Evolutionary conservation across 352 stramenopile genomes (phyloP).

Genomic region (Phytophthora sojae): DNA sequence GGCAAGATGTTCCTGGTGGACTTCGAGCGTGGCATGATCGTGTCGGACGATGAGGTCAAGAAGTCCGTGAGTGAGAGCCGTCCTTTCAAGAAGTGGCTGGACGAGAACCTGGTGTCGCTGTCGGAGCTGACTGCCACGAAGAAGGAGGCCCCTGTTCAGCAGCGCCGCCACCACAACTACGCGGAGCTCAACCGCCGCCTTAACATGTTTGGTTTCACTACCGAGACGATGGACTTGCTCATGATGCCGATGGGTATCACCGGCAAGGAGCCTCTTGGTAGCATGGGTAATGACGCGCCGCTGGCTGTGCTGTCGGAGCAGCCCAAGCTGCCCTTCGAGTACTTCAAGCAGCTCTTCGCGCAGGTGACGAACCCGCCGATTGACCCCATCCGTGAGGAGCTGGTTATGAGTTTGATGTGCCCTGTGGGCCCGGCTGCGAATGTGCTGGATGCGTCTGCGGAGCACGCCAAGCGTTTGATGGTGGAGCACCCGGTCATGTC

Average conservation of each 20-base stretch:
- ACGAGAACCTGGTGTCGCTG: slow-evolving; percentile 92
- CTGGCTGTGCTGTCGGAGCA: slow-evolving; percentile 94
- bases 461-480: slow-evolving; percentile 86
- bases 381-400: slow-evolving; percentile 97
- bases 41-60: slow-evolving; percentile 97
- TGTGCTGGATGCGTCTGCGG: slow-evolving; percentile 87
- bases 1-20: slow-evolving; percentile 98
- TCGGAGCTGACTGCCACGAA: slow-evolving; percentile 62
- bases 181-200: slow-evolving; percentile 89
- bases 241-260: slow-evolving; percentile 95
- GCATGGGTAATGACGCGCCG: slow-evolving; percentile 96
- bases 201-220: slow-evolving; percentile 97
- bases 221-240: slow-evolving; percentile 95
- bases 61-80: slow-evolving; percentile 87
- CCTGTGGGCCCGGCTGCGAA: slow-evolving; percentile 96
- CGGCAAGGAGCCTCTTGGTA: slow-evolving; percentile 94
- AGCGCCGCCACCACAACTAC: slow-evolving; percentile 52
- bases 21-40: slow-evolving; percentile 94
- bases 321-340: slow-evolving; percentile 95
- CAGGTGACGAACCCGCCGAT: slow-evolving; percentile 98
- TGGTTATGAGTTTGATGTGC: slow-evolving; percentile 97
- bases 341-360: slow-evolving; percentile 97
- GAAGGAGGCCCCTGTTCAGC: slow-evolving; percentile 23
- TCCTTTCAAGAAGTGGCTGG: slow-evolving; percentile 94
- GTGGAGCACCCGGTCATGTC: slow-evolving; percentile 96